Conservation (phyloP, 352 stramenopile species). For the Phytophthora crassamura region DNA sequence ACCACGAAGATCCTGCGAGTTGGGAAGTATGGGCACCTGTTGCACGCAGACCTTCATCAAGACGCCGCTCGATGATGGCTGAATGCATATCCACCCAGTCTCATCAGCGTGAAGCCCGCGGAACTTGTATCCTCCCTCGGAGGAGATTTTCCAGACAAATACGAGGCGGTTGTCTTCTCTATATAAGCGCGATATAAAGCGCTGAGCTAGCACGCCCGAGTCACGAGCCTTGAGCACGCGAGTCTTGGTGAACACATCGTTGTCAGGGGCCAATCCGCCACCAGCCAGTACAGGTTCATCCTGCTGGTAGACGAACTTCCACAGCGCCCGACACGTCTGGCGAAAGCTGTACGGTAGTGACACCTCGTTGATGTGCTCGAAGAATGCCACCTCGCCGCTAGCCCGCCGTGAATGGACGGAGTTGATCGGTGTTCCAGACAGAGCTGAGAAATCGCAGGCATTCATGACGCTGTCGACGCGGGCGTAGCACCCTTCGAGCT, state of each 20-base stretch:
- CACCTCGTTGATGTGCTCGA: constrained; percentile 27
- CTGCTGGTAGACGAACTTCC: constrained; percentile 10
- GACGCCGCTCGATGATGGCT: constrained; percentile 8
- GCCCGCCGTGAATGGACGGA: constrained; percentile 6
- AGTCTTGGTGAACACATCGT: constrained; percentile 40
- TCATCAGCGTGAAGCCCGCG: constrained; percentile 34
- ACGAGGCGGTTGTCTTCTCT: constrained; percentile 46
- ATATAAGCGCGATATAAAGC: constrained; percentile 45
- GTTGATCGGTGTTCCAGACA: constrained; percentile 15
- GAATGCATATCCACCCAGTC: constrained; percentile 26
- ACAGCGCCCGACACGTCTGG: constrained; percentile 17
- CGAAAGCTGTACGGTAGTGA: constrained; percentile 17
- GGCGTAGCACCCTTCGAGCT: constrained; percentile 29
- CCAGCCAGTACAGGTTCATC: constrained; percentile 1
- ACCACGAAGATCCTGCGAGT: background rate
- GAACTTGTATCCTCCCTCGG: constrained; percentile 36
- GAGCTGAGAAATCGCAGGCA: constrained; percentile 8
- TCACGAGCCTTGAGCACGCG: constrained; percentile 14
- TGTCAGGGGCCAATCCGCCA: constrained; percentile 9
- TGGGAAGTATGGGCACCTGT: constrained; percentile 33
- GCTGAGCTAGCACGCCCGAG: constrained; percentile 3
- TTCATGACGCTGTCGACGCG: constrained; percentile 21
- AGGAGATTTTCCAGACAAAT: constrained; percentile 58
- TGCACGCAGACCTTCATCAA: constrained; percentile 42
- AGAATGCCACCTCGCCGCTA: constrained; percentile 16